Base-by-base conservation (phyloP, 192 early-diverging fungal species). In the Backusella liffmaniae region DNA sequence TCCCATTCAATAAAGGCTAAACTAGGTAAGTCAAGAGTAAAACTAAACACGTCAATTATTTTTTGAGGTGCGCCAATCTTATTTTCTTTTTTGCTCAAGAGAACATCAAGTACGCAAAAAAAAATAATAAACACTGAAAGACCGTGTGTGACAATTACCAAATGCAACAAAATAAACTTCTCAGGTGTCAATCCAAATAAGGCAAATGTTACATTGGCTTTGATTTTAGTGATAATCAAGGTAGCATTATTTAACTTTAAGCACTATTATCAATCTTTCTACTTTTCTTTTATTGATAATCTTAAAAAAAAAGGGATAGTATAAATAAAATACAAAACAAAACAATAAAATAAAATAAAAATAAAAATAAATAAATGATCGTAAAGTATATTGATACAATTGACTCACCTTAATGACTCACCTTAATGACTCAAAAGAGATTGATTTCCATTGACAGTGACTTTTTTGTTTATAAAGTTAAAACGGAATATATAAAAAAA, bases 161-260 rank as follows among this genome's bases (percentile, higher is more conserved):
- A 10, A 23, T 26, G 26, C 23, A 23, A 10, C 8, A 9, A 59
- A 59, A 59, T 59, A 59, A 59, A 8, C 53, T 59, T 62, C 56
- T 62, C 56, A 62, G 56, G 23, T 62, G 56, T 62, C 56, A 62
- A 29, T 12, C 56, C 12, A 62, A 62, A 62, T 62, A 13, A 29
- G 56, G 23, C 9, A 62, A 62, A 12, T 62, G 56, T 62, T 62
- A 62, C 56, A 12, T 62, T 62, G 56, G 56, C 56, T 62, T 62
- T 62, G 56, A 62, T 62, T 29, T 62, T 62, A 29, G 56, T 62
- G 23, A 29, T 23, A 29, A 29, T 62, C 9, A 29, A 49, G 16
- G 16, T 21, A n/a, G 18, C 46, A 49, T n/a, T 6, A 49, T 49
- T 26, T 26, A 56, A 10, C 23, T 26, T 59, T 12, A 10, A 59